A percentile compares a stretch with the other conserved stretches of the same genome.
phyloP scores from a whole-genome alignment of 495 filamentous ascomycete genomes.

The Pyronema domesticum region DNA sequence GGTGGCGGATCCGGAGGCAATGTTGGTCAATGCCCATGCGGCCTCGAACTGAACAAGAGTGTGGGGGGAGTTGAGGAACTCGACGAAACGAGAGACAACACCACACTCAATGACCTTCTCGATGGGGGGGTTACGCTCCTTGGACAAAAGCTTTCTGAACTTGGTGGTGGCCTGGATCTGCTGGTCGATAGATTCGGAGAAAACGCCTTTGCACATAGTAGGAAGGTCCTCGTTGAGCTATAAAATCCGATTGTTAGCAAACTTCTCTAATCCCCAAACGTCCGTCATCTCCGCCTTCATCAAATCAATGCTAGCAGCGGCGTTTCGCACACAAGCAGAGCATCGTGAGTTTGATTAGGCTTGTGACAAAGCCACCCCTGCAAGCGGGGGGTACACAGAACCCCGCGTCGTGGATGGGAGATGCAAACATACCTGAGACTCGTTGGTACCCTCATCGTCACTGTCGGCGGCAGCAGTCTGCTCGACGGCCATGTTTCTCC shows the following conservation, averaged over 20 bases:
- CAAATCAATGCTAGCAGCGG: background rate
- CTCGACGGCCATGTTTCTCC: slow-evolving; percentile 76
- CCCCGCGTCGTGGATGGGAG: background rate
- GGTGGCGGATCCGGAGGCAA: slow-evolving; percentile 88
- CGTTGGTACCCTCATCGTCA: slow-evolving; percentile 91
- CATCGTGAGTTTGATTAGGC: background rate
- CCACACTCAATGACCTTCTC: slow-evolving; percentile 98
- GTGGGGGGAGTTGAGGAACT: slow-evolving; percentile 95
- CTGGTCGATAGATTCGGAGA: slow-evolving; percentile 93
- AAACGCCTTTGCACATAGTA: slow-evolving; percentile 92
- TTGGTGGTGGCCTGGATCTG: slow-evolving; percentile 99
- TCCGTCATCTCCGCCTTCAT: too few relatives aligned
- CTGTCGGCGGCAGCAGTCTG: slow-evolving; percentile 71
- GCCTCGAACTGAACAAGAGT: slow-evolving; percentile 98
- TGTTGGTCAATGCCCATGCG: slow-evolving; percentile 98
- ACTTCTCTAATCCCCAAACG: background rate
- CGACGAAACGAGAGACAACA: slow-evolving; percentile 90
- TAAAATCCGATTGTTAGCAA: slow-evolving; percentile 27
- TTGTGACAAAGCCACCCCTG: background rate
- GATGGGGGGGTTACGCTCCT: slow-evolving; percentile 98
- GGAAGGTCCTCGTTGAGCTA: slow-evolving; percentile 96
- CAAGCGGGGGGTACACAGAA: background rate
- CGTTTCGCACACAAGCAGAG: background rate
- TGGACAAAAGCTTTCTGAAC: slow-evolving; percentile 92
- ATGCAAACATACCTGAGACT: slow-evolving; percentile 69